A percentile compares a stretch with the other conserved stretches of the same genome.
Conservation (phyloP, 768 basidiomycete species). For the Xerocomellus chrysenteron region DNA sequence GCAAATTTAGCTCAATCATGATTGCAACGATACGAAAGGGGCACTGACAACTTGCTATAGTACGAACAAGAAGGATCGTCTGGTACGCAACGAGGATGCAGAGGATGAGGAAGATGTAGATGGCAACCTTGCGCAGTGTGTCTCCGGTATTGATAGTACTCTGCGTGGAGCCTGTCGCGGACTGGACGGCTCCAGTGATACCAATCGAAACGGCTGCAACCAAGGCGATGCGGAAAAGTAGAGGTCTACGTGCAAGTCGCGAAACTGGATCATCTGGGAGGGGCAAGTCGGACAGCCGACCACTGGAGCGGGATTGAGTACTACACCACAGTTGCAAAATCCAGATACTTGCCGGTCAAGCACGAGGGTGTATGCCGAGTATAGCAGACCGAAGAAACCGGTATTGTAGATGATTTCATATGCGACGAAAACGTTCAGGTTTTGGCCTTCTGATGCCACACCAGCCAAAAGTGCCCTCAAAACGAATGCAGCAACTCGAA, state of each 20-base stretch:
- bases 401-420: slow-evolving; percentile 34
- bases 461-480: slow-evolving; percentile 31
- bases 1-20: slow-evolving; percentile 1
- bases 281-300: slow-evolving; percentile 25
- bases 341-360: slow-evolving; percentile 28
- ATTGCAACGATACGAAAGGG: background rate
- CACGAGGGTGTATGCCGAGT: slow-evolving; percentile 35
- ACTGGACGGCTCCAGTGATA: slow-evolving; percentile 27
- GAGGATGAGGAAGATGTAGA: slow-evolving; percentile 30
- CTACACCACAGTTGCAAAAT: background rate
- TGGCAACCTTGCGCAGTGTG: slow-evolving; percentile 23
- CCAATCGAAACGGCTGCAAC: slow-evolving; percentile 24
- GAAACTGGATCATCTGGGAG: slow-evolving; percentile 22
- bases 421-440: slow-evolving; percentile 25
- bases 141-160: slow-evolving; percentile 12
- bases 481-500: slow-evolving; percentile 32
- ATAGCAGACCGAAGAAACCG: slow-evolving; percentile 37
- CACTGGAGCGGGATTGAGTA: slow-evolving; percentile 7
- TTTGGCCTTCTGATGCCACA: slow-evolving; percentile 20
- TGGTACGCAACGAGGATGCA: slow-evolving; percentile 28
- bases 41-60: slow-evolving; percentile 13
- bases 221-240: slow-evolving; percentile 26
- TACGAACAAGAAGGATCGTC: slow-evolving; percentile 23
- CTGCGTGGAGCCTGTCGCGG: slow-evolving; percentile 9
- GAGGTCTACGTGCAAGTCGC: slow-evolving; percentile 20